Percentiles rank a stretch among this genome's conserved stretches.
Evolutionary conservation across 176 grass and related monocot genomes (phyloP).

Genomic region (Puccinellia tenuiflora): DNA sequence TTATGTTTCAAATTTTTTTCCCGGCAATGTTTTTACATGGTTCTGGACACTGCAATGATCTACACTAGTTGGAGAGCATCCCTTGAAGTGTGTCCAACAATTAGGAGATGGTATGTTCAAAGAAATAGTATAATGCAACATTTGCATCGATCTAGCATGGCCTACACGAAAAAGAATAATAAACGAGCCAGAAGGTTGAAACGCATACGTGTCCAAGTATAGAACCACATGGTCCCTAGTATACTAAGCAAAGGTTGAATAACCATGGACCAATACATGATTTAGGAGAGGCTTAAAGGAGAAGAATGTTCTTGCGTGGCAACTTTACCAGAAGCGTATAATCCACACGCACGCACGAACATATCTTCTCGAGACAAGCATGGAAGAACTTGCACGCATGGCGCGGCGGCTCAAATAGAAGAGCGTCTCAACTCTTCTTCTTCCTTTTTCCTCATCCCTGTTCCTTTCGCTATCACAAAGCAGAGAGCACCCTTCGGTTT

Average conservation of each 20-base stretch:
- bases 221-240: background rate
- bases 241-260: background rate
- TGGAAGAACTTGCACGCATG: no score
- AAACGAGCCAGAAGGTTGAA: background rate
- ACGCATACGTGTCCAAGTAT: background rate
- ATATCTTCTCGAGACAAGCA: no score
- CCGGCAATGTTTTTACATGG: no score
- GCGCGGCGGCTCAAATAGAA: background rate
- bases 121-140: no score
- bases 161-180: no score
- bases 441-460: background rate
- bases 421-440: background rate
- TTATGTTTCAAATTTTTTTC: no score
- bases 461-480: slow-evolving; percentile 15
- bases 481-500: background rate
- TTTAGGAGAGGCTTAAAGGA: slow-evolving; percentile 23
- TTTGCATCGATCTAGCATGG: no score
- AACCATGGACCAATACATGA: background rate
- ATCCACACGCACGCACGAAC: no score
- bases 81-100: no score
- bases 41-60: no score
- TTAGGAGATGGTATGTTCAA: no score
- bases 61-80: no score
- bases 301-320: slow-evolving; percentile 18
- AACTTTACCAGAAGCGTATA: background rate